Percentiles rank a stretch among this genome's conserved stretches.
Conservation (phyloP, 352 stramenopile genomes). For the Labyrinthula sp. region DNA sequence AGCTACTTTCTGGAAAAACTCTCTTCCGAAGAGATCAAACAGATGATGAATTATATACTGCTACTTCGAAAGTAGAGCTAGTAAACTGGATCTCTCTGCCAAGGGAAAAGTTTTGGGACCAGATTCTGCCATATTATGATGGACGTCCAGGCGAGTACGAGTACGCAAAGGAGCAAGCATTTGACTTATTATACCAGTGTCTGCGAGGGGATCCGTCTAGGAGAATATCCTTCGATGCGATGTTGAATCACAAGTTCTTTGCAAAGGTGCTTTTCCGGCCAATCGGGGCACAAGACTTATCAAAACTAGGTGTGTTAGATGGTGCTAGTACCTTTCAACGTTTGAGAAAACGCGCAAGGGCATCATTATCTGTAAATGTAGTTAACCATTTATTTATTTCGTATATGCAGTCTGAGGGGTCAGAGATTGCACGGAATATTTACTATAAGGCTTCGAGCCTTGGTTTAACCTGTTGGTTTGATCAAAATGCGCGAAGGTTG, state of each 20-base stretch:
- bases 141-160: no score
- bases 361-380: no score
- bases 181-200: slow-evolving; percentile 7
- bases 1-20: slow-evolving; percentile 18
- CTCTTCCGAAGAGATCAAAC: slow-evolving; percentile 21
- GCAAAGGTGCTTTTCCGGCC: no score
- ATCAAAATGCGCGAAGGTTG: slow-evolving; percentile 13
- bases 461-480: slow-evolving; percentile 10
- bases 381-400: slow-evolving; percentile 20
- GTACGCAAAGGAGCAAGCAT: slow-evolving; percentile 22
- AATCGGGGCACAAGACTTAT: no score
- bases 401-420: slow-evolving; percentile 18
- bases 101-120: no score
- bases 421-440: slow-evolving; percentile 17
- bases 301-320: no score
- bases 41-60: slow-evolving; percentile 8
- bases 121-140: no score
- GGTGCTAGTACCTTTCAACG: no score
- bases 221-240: slow-evolving; percentile 4
- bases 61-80: slow-evolving; percentile 10
- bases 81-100: slow-evolving; percentile 20
- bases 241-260: slow-evolving; percentile 19
- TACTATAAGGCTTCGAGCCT: slow-evolving; percentile 9
- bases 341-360: no score
- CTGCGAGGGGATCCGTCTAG: slow-evolving; percentile 14